Percentiles rank a stretch among this genome's conserved stretches.
phyloP scores from a whole-genome alignment of 345 rosid genomes.

The Gossypium bickii region DNA sequence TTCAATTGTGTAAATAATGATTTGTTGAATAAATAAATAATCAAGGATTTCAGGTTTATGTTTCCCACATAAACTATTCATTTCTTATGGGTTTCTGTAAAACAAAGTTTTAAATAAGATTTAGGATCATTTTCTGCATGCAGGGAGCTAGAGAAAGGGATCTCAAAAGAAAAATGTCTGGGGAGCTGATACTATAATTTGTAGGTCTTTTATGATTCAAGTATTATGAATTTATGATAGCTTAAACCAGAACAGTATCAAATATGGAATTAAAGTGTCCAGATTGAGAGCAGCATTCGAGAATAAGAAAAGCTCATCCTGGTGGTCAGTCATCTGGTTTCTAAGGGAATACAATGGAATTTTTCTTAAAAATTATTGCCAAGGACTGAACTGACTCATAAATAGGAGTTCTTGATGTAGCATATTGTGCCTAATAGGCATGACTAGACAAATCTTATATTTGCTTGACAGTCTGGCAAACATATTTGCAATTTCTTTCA shows the following conservation, averaged over 20 bases:
- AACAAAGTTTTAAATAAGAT: not conserved
- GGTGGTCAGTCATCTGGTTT: not conserved
- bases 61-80: not conserved
- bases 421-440: not conserved
- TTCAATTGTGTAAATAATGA: conserved; percentile 5
- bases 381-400: not conserved
- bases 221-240: not conserved
- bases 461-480: not conserved
- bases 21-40: not conserved
- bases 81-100: not conserved
- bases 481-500: not conserved
- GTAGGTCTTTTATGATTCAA: not conserved
- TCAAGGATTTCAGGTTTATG: not conserved
- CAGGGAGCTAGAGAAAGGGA: not conserved
- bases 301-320: not conserved
- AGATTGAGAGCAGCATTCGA: not conserved
- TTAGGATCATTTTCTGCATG: not conserved
- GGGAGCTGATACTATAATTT: not conserved
- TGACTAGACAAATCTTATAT: not conserved
- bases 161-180: not conserved
- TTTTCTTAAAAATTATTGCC: not conserved
- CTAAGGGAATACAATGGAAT: not conserved
- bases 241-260: not conserved
- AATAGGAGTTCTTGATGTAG: not conserved
- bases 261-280: not conserved